Base-by-base conservation (phyloP, 2,329 filamentous ascomycete genomes). In the Aspergillus brasiliensis region DNA sequence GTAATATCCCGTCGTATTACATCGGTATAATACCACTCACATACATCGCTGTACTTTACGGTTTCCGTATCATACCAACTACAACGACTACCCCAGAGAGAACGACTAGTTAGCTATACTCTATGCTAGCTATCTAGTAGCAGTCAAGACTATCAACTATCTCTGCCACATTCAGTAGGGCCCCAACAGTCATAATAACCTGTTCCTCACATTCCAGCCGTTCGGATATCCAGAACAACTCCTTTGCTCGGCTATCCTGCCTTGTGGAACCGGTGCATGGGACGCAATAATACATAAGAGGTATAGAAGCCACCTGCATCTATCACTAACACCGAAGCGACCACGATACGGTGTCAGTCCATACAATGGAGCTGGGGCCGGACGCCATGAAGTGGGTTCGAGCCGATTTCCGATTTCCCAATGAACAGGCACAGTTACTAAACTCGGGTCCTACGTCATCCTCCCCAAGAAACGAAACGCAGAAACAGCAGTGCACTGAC, bases 1-100 rank as follows among this genome's bases (percentile, higher is more conserved):
- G 44, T 54, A 52, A 58, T 49, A 23, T 48, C 13, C 49, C 28
- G n/a, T 54, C 21, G 56, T 46, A 37, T 46, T 25, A 37, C 56
- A 13, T 15, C 7, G 5, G 51, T 58, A 37, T 40, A 38, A n/a
- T 53, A 55, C 52, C 38, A 23, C n/a, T 7, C 13, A 6, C 21
- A 27, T 19, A 19, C 13, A n/a, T 7, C 8, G 17, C 23, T 42
- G 40, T 55, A 46, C 19, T 11, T 55, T 55, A 55, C 52, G 25
- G 17, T 42, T 55, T 44, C 52, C 8, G 52, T 55, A 46, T 55
- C n/a, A 55, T 55, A 55, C 52, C 27, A 15, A 8, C 10, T n/a
- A 31, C 25, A 13, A 34, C 11, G 13, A 34, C 23, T 49, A 25
- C 46, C 19, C 15, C 15, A 8, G 23, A 7, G 8, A 15, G 11